A percentile compares a stretch with the other conserved stretches of the same genome.
phyloP scores from a whole-genome alignment of 208 protist species.

The Crithidia fasciculata region DNA sequence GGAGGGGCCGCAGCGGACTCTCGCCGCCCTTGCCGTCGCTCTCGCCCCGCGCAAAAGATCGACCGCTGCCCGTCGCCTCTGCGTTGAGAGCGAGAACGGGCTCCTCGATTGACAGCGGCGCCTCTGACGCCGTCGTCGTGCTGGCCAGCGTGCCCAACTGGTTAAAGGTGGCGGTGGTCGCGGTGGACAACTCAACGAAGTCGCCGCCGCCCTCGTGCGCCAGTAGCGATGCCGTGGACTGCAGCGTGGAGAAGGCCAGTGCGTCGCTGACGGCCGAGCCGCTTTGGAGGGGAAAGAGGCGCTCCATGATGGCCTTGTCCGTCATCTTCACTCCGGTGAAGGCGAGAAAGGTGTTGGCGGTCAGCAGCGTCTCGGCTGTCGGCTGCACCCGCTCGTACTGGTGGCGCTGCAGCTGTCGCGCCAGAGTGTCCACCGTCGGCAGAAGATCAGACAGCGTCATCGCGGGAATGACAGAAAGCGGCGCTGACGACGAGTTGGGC shows the following conservation, averaged over 20 bases:
- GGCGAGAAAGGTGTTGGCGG: constrained; percentile 33
- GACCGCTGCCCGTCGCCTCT: background rate
- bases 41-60: background rate
- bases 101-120: constrained; percentile 6
- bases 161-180: constrained; percentile 13
- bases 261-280: constrained; percentile 15
- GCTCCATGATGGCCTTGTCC: constrained; percentile 26
- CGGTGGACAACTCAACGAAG: constrained; percentile 11
- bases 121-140: constrained; percentile 15
- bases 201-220: constrained; percentile 6
- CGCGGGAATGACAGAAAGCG: background rate
- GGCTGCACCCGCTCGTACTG: constrained; percentile 29
- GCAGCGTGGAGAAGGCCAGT: constrained; percentile 15
- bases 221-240: constrained; percentile 8
- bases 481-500: background rate
- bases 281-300: constrained; percentile 30
- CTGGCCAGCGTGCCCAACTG: constrained; percentile 11
- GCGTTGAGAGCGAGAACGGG: background rate
- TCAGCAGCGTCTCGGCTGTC: constrained; percentile 21
- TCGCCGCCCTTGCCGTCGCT: background rate
- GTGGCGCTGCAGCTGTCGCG: constrained; percentile 29
- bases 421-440: constrained; percentile 30
- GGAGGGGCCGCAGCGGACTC: constrained; percentile 4
- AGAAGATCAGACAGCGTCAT: constrained; percentile 19
- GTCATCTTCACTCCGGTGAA: constrained; percentile 31